A percentile compares a stretch with the other conserved stretches of the same genome.
These are phyloP conservation scores for Colletotrichum truncatum DNA, from an alignment of 2,329 filamentous ascomycete genomes.

Conservation along the genomic window DNA sequence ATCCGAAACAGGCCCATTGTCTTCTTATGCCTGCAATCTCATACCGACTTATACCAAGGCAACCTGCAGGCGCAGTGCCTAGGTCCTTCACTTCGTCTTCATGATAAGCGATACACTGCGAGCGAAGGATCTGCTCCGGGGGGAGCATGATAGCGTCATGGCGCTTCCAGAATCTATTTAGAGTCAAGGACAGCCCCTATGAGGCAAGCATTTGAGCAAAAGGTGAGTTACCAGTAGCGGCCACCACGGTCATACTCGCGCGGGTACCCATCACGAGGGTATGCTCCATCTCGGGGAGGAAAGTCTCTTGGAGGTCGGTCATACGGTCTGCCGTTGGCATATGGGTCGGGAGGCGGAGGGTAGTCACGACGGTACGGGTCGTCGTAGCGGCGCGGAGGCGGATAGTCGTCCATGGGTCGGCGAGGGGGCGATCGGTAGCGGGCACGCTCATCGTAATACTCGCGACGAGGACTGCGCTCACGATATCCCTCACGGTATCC, in stretches of 20 bases:
- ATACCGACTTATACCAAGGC: too few species aligned
- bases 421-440: constrained; percentile 84
- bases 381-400: constrained; percentile 73
- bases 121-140: background rate
- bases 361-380: constrained; percentile 80
- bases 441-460: constrained; percentile 88
- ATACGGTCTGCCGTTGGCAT: constrained; percentile 65
- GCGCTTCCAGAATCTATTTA: constrained; percentile 25
- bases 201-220: constrained; percentile 22
- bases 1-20: too few species aligned
- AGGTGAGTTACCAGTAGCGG: constrained; percentile 57
- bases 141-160: background rate
- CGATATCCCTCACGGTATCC: constrained; percentile 79
- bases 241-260: constrained; percentile 61
- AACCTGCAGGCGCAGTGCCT: too few species aligned
- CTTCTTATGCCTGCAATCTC: too few species aligned
- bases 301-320: constrained; percentile 62
- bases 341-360: constrained; percentile 71
- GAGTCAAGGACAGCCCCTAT: constrained; percentile 31
- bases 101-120: background rate
- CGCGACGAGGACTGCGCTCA: constrained; percentile 84
- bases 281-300: constrained; percentile 59
- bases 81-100: background rate
- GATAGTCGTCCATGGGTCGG: constrained; percentile 81
- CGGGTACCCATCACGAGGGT: constrained; percentile 54